Percentiles rank a stretch among this genome's conserved stretches.
These are phyloP conservation scores for Flammula alnicola DNA, from an alignment of 1,284 basidiomycete genomes.

Conservation along the genomic window DNA sequence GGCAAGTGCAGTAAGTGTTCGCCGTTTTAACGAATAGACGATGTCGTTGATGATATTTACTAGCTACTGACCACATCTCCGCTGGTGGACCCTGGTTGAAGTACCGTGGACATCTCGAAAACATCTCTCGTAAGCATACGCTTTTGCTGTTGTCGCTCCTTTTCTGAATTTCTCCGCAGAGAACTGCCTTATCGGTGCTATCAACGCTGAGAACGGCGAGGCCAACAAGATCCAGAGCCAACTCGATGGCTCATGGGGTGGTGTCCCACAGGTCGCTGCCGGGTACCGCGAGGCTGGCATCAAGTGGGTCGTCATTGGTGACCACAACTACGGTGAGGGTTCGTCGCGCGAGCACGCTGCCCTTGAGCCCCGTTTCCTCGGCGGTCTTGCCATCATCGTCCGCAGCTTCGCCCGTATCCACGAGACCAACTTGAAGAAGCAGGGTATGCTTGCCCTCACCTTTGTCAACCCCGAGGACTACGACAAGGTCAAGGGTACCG, in stretches of 20 bases:
- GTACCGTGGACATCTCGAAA: constrained; percentile 98
- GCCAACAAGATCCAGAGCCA: constrained; percentile 97
- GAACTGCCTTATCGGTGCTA: constrained; percentile 97
- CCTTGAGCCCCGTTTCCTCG: constrained; percentile 96
- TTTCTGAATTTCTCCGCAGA: constrained; percentile 46
- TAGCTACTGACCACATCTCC: constrained; percentile 87
- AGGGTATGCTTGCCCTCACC: constrained; percentile 92
- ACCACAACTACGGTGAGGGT: constrained; percentile 98
- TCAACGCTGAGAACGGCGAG: constrained; percentile 94
- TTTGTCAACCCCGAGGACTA: constrained; percentile 91
- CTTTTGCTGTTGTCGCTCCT: not conserved
- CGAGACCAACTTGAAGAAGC: constrained; percentile 98
- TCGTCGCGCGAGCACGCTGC: constrained; percentile 98
- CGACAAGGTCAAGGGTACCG: constrained; percentile 83
- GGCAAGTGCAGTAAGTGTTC: constrained; percentile 91
- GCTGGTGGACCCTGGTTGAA: constrained; percentile 99
- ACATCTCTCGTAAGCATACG: constrained; percentile 81
- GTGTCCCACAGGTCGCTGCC: constrained; percentile 85
- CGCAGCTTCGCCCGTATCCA: constrained; percentile 97
- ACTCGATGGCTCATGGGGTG: constrained; percentile 84
- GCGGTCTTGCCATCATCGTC: constrained; percentile 94
- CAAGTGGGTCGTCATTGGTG: constrained; percentile 95
- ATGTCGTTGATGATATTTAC: not conserved
- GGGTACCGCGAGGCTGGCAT: constrained; percentile 89
- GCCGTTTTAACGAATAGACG: not conserved